Conservation (phyloP, 2,329 filamentous ascomycete species). For the Neonectria coccinea region DNA sequence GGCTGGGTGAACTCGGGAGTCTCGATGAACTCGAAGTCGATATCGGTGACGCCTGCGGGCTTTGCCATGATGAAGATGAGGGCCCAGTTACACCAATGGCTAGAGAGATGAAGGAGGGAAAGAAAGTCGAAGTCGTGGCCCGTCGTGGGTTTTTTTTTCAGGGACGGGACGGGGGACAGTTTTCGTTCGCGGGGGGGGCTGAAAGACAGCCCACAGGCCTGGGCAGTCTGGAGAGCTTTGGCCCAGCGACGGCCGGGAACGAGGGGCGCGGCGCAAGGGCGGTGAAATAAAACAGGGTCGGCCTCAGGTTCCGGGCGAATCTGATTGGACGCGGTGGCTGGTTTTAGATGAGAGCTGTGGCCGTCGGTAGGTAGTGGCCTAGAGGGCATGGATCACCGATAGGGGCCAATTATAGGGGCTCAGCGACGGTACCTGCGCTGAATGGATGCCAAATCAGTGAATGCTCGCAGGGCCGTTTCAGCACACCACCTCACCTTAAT, state of each 20-base stretch:
- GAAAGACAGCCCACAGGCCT: not conserved
- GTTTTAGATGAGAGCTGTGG: conserved; percentile 9
- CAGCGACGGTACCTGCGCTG: not conserved
- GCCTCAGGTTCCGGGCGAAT: not conserved
- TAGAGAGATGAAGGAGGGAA: conserved; percentile 35
- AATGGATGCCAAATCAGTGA: not conserved
- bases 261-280: not conserved
- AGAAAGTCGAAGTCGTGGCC: conserved; percentile 25
- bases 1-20: conserved; percentile 57
- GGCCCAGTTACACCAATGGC: conserved; percentile 43
- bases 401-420: conserved; percentile 27
- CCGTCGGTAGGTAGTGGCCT: conserved; percentile 32
- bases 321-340: conserved; percentile 14
- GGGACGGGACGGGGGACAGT: conserved; percentile 26
- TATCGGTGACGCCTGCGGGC: conserved; percentile 46
- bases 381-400: not conserved
- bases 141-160: conserved; percentile 39
- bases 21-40: conserved; percentile 57
- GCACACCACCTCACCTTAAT: conserved; percentile 6
- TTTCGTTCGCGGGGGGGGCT: conserved; percentile 23
- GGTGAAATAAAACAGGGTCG: conserved; percentile 12
- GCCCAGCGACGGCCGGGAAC: conserved; percentile 10
- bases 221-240: not conserved
- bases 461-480: conserved; percentile 5
- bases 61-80: conserved; percentile 51